phyloP scores from a whole-genome alignment of 1,139 yeast genomes.

The Scheffersomyces illinoinensis region DNA sequence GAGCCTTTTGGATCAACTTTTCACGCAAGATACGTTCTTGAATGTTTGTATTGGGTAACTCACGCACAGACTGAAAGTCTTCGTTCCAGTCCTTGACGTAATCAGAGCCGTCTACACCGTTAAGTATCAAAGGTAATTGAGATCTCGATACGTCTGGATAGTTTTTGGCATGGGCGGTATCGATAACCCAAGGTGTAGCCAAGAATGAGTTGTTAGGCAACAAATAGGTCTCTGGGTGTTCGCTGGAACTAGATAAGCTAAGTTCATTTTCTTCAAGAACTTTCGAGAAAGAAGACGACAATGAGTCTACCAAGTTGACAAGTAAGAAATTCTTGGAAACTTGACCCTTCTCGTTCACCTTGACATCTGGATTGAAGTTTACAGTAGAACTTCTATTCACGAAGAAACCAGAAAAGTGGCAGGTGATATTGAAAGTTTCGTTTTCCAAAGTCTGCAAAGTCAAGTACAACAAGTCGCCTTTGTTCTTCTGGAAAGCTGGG shows the following conservation, averaged over 20 bases:
- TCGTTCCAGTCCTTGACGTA: conserved; percentile 82
- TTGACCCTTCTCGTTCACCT: conserved; percentile 39
- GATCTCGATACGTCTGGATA: conserved; percentile 63
- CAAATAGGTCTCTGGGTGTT: conserved; percentile 55
- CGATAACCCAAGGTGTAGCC: conserved; percentile 76
- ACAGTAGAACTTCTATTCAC: conserved; percentile 68
- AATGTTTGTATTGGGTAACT: conserved; percentile 57
- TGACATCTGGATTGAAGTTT: conserved; percentile 67
- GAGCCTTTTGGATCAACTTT: conserved; percentile 67
- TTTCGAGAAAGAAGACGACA: conserved; percentile 55
- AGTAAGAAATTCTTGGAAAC: conserved; percentile 48
- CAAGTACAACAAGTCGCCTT: conserved; percentile 82
- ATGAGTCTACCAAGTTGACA: conserved; percentile 48
- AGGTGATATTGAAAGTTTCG: conserved; percentile 75
- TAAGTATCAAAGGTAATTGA: conserved; percentile 54
- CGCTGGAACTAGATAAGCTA: conserved; percentile 45
- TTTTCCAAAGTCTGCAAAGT: conserved; percentile 77
- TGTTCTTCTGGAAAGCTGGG: conserved; percentile 59
- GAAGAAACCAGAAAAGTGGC: conserved; percentile 75
- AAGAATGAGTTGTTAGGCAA: conserved; percentile 63
- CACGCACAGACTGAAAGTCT: conserved; percentile 81
- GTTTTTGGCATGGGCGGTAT: conserved; percentile 23
- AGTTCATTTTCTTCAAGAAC: conserved; percentile 43
- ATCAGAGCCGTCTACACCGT: conserved; percentile 62
- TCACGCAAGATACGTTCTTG: conserved; percentile 78